Conservation (phyloP, 2,329 filamentous ascomycete species). For the Pyricularia grisea region DNA sequence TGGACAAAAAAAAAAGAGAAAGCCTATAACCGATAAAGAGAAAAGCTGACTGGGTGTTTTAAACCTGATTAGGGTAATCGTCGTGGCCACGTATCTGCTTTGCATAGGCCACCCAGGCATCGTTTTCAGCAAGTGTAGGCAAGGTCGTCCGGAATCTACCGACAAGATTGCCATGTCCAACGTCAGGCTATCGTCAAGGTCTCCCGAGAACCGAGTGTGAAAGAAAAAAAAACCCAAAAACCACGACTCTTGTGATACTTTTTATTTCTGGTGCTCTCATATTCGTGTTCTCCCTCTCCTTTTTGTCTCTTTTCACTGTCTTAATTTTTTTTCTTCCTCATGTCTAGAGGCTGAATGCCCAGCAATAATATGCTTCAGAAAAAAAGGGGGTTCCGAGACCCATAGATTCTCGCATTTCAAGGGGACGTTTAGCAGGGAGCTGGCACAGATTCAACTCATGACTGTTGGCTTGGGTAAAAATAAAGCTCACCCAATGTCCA, state of each 20-base stretch:
- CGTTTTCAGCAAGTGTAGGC: background rate
- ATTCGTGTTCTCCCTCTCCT: background rate
- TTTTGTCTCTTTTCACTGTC: background rate
- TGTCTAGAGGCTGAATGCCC: background rate
- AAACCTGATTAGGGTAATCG: background rate
- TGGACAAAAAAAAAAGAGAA: background rate
- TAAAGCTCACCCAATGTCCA: background rate
- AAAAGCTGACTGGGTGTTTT: background rate
- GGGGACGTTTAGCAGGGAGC: background rate
- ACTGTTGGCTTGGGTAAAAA: background rate
- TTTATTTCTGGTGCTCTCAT: background rate
- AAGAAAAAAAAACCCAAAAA: too few species aligned
- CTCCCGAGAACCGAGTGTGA: background rate
- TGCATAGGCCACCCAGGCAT: slow-evolving; percentile 6
- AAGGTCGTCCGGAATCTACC: background rate
- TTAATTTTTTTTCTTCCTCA: background rate
- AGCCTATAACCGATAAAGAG: background rate
- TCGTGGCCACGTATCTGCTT: slow-evolving; percentile 3
- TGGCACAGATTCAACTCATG: background rate
- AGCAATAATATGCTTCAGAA: background rate
- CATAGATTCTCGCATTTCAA: background rate
- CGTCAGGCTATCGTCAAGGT: background rate
- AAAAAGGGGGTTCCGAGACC: background rate
- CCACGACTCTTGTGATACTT: background rate
- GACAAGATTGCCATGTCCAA: background rate